Evolutionary conservation across 345 rosid genomes (phyloP), one percentile per base, ranked within the genome.

Genomic region (Salix dunnii): DNA sequence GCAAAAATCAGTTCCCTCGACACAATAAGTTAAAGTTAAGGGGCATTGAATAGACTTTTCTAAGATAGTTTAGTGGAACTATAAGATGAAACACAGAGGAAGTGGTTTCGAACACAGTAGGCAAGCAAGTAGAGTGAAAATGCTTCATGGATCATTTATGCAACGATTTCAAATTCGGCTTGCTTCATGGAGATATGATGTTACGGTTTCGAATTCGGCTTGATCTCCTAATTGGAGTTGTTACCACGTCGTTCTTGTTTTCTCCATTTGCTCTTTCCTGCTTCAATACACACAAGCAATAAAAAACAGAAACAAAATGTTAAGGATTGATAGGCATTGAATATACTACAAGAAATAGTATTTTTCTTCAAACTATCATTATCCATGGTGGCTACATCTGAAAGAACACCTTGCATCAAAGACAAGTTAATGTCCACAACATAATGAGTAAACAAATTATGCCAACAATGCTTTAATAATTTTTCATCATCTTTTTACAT

Each of bases 171-270:
- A 6, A 33, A 33, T 33, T 33, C 35, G 35, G 35, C 35, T 33
- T 33, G 35, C 38, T 61, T 85, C 77, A 78, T 28, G 87, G 85
- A 68, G 88, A 83, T 55, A 51, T 20, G 18, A 72, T 16, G 31
- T 76, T 18, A 3, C 78, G 87, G 42, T 65, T 82, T 13, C 77
- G 79, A 33, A 89, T 73, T 78, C 90, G 76, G 68, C 80, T 77
- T 58, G 91, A 89, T 76, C 91, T 73, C 80, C 91, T 85, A 69
- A 87, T 48, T 1, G 89, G 83, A 66, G 89, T 85, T 49, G 63
- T 64, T 13, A 33, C 61, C n/a, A 8, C 70, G 5, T 33, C 5
- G 36, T 33, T 80, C 30, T 33, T 80, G 25, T 58, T 76, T 73
- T 77, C 85, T 53, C 60, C 81, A 51, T 53, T 69, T 65, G 25